These are phyloP conservation scores for Stemphylium vesicarium DNA, from an alignment of 2,329 filamentous ascomycete genomes.

Conservation along the genomic window DNA sequence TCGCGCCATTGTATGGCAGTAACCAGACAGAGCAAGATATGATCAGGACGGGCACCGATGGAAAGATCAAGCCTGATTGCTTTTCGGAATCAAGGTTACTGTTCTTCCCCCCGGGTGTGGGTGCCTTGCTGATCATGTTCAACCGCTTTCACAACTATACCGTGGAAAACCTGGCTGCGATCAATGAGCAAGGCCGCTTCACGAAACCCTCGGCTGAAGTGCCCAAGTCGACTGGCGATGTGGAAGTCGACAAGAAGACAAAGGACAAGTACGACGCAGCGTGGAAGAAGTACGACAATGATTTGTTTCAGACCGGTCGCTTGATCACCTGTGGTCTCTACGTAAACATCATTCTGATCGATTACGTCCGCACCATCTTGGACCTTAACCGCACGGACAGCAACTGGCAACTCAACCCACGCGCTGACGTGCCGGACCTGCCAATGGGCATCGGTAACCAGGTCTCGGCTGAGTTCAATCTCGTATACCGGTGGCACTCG, in stretches of 20 bases:
- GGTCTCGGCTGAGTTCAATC: conserved; percentile 87
- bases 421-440: conserved; percentile 68
- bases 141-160: conserved; percentile 84
- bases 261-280: conserved; percentile 37
- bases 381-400: conserved; percentile 72
- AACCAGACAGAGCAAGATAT: conserved; percentile 70
- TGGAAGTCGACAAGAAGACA: conserved; percentile 39
- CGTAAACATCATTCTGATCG: conserved; percentile 60
- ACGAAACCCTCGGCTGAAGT: conserved; percentile 60
- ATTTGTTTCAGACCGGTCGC: conserved; percentile 60
- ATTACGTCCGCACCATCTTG: conserved; percentile 62
- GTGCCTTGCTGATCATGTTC: conserved; percentile 71
- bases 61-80: conserved; percentile 73
- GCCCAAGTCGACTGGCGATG: conserved; percentile 50
- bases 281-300: conserved; percentile 51
- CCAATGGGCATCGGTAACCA: conserved; percentile 79
- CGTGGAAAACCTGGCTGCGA: conserved; percentile 77
- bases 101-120: conserved; percentile 72
- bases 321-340: conserved; percentile 61
- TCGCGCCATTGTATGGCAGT: conserved; percentile 75
- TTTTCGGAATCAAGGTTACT: conserved; percentile 71
- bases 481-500: conserved; percentile 88
- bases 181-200: conserved; percentile 85
- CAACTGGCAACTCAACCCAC: conserved; percentile 81
- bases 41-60: conserved; percentile 69